A percentile compares a stretch with the other conserved stretches of the same genome.
Evolutionary conservation across 2,329 filamentous ascomycete species (phyloP).

Genomic region (Neonectria neomacrospora): DNA sequence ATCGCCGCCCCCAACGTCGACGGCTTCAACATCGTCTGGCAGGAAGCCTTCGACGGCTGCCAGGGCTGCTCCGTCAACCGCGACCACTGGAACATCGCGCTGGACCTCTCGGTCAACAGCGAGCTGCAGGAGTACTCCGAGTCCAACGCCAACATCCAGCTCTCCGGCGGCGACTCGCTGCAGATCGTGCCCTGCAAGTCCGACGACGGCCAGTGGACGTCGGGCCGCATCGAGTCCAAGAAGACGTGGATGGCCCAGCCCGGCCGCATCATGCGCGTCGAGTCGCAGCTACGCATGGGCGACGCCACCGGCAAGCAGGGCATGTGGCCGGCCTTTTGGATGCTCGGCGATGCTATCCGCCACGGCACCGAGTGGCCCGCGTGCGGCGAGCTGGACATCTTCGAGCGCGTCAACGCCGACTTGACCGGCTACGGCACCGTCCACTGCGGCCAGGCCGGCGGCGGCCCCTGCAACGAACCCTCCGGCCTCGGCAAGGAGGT

Average conservation of each 20-base stretch:
- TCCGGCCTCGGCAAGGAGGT: conserved; percentile 52
- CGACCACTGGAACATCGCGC: conserved; percentile 58
- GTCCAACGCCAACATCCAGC: conserved; percentile 59
- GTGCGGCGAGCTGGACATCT: conserved; percentile 63
- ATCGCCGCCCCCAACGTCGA: conserved; percentile 52
- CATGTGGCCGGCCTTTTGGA: conserved; percentile 66
- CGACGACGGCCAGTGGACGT: conserved; percentile 57
- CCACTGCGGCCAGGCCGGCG: conserved; percentile 58
- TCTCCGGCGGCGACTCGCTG: conserved; percentile 61
- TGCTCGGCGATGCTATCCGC: conserved; percentile 60
- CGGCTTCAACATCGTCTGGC: conserved; percentile 58
- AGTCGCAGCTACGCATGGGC: conserved; percentile 60
- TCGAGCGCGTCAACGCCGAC: conserved; percentile 61
- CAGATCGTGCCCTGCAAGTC: conserved; percentile 61
- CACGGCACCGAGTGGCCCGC: conserved; percentile 59
- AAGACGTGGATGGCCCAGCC: conserved; percentile 57
- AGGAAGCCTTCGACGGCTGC: conserved; percentile 57
- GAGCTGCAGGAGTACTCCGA: conserved; percentile 61
- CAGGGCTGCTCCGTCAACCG: conserved; percentile 52
- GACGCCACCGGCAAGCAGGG: conserved; percentile 55
- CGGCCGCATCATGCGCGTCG: conserved; percentile 55
- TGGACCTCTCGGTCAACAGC: conserved; percentile 59
- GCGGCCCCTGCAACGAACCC: conserved; percentile 61
- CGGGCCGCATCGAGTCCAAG: conserved; percentile 60
- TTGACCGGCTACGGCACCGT: conserved; percentile 59